Base-by-base conservation (phyloP, 176 grass and related monocot genomes). In the Avena insularis region DNA sequence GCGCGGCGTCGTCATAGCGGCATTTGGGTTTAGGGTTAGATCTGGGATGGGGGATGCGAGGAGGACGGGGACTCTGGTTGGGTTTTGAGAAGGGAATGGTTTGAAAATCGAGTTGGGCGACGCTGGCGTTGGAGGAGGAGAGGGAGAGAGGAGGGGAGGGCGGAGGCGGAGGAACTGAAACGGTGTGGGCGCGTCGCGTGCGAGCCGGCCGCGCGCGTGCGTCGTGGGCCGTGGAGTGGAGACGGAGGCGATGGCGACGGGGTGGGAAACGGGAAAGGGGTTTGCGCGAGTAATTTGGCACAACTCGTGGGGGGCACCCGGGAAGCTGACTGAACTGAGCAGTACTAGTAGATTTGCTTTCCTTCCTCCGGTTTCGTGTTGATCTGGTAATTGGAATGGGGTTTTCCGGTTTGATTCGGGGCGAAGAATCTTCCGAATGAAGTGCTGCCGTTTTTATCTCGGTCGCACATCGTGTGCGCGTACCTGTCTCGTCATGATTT, bases 1-100 rank as follows among this genome's bases (percentile, higher is more conserved):
- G 40, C 85, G 86, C 86, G 89, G 79, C 79, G 86, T 88, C 31
- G 89, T 95, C 94, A 95, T 95, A 21, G 45, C 17, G 9, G 80
- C 91, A 93, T 93, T 93, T 83, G 88, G 62, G 68, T 83, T 78
- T 85, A 81, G 51, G 69, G 50, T 4, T 85, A 88, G 90, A 91
- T 91, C 90, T 91, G 78, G 55, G 70, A 1, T 6, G 55, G 55
- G 55, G 55, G 55, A 65, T 79, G 72, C 0, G 21, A 54, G 0
- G 45, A 54, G 59, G 12, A 11, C 49, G 51, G 78, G 15, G 46
- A 10, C 38, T 35, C 13, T 77, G 36, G 54, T 9, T 83, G 51
- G 71, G 85, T 54, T 87, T 67, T 87, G 85, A 75, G 35, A 19
- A 59, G 85, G 80, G 36, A 40, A 59, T 80, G 47, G 76, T 91